phyloP scores from a whole-genome alignment of 164 flowering plant species.

The Kalanchoe fedtschenkoi region DNA sequence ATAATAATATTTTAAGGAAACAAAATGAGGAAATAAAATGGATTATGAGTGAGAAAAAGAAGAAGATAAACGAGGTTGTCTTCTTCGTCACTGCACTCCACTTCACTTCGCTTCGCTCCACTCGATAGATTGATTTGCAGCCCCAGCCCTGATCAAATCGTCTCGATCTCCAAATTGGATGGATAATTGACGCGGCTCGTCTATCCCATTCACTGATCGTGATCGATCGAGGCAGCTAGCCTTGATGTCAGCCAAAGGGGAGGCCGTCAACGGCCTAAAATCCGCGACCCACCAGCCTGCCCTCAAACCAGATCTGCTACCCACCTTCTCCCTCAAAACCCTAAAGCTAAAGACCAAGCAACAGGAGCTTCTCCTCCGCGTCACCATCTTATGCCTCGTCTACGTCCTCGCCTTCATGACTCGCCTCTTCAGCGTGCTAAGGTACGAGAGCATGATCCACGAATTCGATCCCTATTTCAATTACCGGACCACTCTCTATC shows the following conservation, averaged over 20 bases:
- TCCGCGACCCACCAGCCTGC: conserved; percentile 8
- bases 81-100: no score
- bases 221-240: no score
- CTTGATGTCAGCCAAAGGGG: conserved; percentile 13
- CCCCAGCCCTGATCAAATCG: no score
- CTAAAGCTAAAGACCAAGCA: conserved; percentile 80
- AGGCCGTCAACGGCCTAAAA: conserved; percentile 10
- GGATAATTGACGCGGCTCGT: no score
- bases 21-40: no score
- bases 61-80: no score
- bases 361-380: conserved; percentile 78
- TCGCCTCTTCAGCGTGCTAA: conserved; percentile 78
- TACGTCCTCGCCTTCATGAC: conserved; percentile 74
- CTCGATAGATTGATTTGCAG: no score
- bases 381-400: conserved; percentile 50
- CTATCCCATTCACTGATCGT: no score
- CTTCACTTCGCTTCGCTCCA: no score
- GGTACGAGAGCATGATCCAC: conserved; percentile 96
- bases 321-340: conserved; percentile 26
- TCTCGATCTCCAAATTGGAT: no score
- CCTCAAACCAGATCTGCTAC: conserved; percentile 24
- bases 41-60: no score
- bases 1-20: no score
- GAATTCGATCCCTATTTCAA: conserved; percentile 98
- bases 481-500: conserved; percentile 60